Evolutionary conservation across 306 rosid species (phyloP), one percentile per base, ranked within the genome.

Genomic region (Psophocarpus tetragonolobus): DNA sequence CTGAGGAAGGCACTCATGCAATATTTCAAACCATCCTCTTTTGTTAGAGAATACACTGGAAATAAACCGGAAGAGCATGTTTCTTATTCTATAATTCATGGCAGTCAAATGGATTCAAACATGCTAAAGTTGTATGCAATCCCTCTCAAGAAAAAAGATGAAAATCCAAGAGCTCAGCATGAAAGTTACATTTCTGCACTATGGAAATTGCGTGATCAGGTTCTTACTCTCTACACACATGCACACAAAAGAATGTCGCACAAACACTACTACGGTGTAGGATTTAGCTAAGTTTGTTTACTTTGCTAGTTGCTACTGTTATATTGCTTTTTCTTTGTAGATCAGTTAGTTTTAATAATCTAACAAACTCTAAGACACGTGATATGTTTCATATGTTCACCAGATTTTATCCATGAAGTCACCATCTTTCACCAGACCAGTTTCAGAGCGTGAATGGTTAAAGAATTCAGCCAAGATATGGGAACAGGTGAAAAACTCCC

Each of bases 361-460:
- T n/a, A 64, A 63, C 51, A 44, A 30, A 32, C 9, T 33, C 30
- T 30, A 57, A 45, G 42, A 30, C 36, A 42, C 21, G 58, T 71
- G 74, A 44, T 24, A 3, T 84, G 64, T 67, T 64, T 63, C 9
- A n/a, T n/a, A n/a, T 60, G 48, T 61, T n/a, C 69, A n/a, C 21
- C 90, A 92, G 97, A 90, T 92, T 77, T 72, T 92, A 70, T 84
- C 96, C 47, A 88, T 88, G 93, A 88, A 84, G 73, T 13, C 85
- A 3, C 89, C 90, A 15, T 89, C 93, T 32, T 91, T 91, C 68
- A 54, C 83, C 1, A 90, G 91, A 77, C 76, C 92, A 2, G 78
- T 86, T 21, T 86, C 89, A 9, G 98, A 94, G 82, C 98, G 98
- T 8, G 97, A 94, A 67, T 91, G 98, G 98, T 83, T 94, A 82